Evolutionary conservation across 768 basidiomycete genomes (phyloP), one percentile per base, ranked within the genome.

Genomic region (Lactifluus volemus): DNA sequence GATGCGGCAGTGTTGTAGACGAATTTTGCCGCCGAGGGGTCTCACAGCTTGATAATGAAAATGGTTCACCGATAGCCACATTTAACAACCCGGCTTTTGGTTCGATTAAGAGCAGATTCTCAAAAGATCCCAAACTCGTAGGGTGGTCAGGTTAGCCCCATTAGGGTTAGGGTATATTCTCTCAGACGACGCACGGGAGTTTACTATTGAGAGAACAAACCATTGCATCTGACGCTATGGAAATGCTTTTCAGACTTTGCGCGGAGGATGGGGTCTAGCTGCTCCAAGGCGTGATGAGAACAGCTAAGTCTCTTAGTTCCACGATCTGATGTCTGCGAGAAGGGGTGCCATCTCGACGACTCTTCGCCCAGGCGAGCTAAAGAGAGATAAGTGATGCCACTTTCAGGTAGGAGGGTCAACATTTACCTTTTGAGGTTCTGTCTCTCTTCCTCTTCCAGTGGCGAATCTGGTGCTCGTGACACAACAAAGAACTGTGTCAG

Each of bases 31-130:
- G 55, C 32, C 47, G 54, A 44, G 53, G 51, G 11, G 32, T 48
- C 14, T 65, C 65, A 47, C 65, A 65, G 47, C n/a, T 59, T 14
- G 65, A 55, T 32, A 66, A 59, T 25, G 58, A 51, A 50, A 61
- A 65, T 2, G 65, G 65, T 29, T 66, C 63, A 19, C 60, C 53
- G 44, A 66, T 55, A 29, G 49, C 21, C 19, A 60, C 59, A 66
- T 66, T 41, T 53, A 50, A 50, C 41, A 34, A 5, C 9, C 49
- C 5, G 19, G 17, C 21, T n/a, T 41, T 53, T 41, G 14, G 25
- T 10, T 5, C 4, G 11, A n/a, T n/a, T n/a, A 47, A 47, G 19
- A 32, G 3, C 7, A 32, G 7, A 32, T 32, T 32, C 45, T 47
- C n/a, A n/a, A n/a, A n/a, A n/a, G n/a, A n/a, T n/a, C n/a, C n/a